Evolutionary conservation across 1,139 yeast species (phyloP).

Genomic region (Yamadazyma triangularis): DNA sequence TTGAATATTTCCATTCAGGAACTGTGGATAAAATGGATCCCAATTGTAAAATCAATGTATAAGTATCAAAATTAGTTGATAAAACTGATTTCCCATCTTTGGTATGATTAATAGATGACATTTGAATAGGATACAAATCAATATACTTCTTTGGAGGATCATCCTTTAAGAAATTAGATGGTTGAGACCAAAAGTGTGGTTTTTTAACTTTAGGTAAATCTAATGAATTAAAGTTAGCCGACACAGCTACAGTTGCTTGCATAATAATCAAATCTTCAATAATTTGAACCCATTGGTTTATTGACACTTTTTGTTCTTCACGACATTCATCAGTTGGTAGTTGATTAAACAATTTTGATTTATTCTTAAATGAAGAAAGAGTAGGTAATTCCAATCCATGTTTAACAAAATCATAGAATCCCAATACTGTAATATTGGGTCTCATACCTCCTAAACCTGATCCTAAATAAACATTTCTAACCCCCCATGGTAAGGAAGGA

Average conservation of each 20-base stretch:
- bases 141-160: conserved; percentile 46
- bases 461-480: conserved; percentile 82
- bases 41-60: conserved; percentile 83
- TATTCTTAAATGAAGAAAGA: conserved; percentile 14
- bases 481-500: conserved; percentile 93
- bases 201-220: conserved; percentile 45
- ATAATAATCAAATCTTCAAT: conserved; percentile 89
- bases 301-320: conserved; percentile 62
- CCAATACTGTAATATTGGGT: conserved; percentile 89
- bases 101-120: conserved; percentile 75
- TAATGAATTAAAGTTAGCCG: conserved; percentile 72
- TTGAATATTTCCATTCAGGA: conserved; percentile 78
- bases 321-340: conserved; percentile 83
- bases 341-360: conserved; percentile 13
- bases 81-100: conserved; percentile 64
- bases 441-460: conserved; percentile 97
- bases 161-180: conserved; percentile 2
- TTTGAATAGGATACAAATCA: conserved; percentile 92
- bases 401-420: conserved; percentile 66
- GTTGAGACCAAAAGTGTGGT: conserved; percentile 4
- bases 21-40: conserved; percentile 93
- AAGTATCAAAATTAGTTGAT: conserved; percentile 91
- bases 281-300: conserved; percentile 86
- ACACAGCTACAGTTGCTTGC: conserved; percentile 91
- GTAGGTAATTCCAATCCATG: conserved; percentile 33